These are phyloP conservation scores for Bremia lactucae DNA, from an alignment of 352 stramenopile genomes.

Conservation along the genomic window DNA sequence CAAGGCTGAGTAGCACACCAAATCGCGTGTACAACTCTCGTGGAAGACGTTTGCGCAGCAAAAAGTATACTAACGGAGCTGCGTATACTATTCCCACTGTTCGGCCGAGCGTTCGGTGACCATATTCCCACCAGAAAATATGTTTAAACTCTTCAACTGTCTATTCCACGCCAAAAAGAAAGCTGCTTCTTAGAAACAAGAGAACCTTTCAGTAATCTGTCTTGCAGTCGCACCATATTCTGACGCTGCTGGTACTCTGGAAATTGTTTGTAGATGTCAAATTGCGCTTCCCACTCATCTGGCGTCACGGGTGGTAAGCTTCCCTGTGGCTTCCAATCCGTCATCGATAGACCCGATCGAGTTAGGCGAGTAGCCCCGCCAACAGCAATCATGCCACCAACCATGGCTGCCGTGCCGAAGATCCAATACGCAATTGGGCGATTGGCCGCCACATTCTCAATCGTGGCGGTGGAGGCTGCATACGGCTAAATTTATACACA, in stretches of 20 bases:
- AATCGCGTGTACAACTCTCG: conserved; percentile 64
- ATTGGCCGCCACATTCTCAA: conserved; percentile 77
- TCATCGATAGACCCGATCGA: conserved; percentile 94
- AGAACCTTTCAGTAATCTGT: too few species aligned
- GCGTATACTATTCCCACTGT: conserved; percentile 91
- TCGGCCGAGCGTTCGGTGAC: conserved; percentile 96
- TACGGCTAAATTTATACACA: conserved; percentile 41
- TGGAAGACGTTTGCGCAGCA: conserved; percentile 66
- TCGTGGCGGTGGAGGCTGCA: conserved; percentile 39
- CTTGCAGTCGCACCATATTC: conserved; percentile 46
- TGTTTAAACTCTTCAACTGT: conserved; percentile 97
- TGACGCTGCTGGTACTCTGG: conserved; percentile 96
- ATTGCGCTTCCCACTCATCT: conserved; percentile 93
- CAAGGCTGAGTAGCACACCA: conserved; percentile 46
- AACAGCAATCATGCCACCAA: conserved; percentile 96
- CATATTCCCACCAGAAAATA: conserved; percentile 95
- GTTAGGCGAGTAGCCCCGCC: conserved; percentile 96
- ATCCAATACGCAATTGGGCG: conserved; percentile 91
- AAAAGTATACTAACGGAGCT: conserved; percentile 89
- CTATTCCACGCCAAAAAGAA: conserved; percentile 22
- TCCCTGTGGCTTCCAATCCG: conserved; percentile 94
- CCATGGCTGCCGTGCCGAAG: conserved; percentile 88
- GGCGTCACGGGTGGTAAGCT: conserved; percentile 85
- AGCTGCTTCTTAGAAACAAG: conserved; percentile 1
- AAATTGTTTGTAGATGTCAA: conserved; percentile 97